Evolutionary conservation across 805 yeast species (phyloP).

Genomic region (Kazachstania martiniae): DNA sequence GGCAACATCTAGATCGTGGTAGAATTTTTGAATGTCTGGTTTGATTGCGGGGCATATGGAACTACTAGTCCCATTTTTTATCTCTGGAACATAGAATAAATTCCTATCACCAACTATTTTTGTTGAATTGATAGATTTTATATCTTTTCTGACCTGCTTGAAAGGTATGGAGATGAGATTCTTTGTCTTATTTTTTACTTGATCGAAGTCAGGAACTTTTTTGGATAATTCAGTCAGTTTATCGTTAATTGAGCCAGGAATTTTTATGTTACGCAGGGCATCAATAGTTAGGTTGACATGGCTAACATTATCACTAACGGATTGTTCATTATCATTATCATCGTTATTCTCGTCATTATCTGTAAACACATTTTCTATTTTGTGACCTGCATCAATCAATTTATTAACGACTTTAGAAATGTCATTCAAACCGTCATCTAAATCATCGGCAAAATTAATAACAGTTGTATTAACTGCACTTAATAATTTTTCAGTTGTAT

Average conservation of each 20-base stretch:
- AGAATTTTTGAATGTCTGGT: slow-evolving; percentile 32
- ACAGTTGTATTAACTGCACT: slow-evolving; percentile 52
- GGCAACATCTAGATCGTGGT: slow-evolving; percentile 19
- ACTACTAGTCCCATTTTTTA: slow-evolving; percentile 9
- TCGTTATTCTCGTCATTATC: slow-evolving; percentile 34
- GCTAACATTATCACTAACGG: slow-evolving; percentile 19
- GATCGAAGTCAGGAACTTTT: slow-evolving; percentile 54
- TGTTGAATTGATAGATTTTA: slow-evolving; percentile 28
- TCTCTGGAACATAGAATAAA: slow-evolving; percentile 33
- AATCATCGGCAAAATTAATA: slow-evolving; percentile 40
- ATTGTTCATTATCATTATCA: slow-evolving; percentile 23
- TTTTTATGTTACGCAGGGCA: slow-evolving; percentile 44
- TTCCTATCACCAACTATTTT: slow-evolving; percentile 11
- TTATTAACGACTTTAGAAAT: slow-evolving; percentile 48
- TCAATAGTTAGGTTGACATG: slow-evolving; percentile 50
- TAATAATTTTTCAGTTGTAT: slow-evolving; percentile 57
- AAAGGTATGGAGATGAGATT: slow-evolving; percentile 51
- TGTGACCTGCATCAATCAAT: slow-evolving; percentile 39
- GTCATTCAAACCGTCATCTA: slow-evolving; percentile 57
- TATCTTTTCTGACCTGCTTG: slow-evolving; percentile 31
- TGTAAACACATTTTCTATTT: slow-evolving; percentile 46
- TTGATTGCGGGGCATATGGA: slow-evolving; percentile 33
- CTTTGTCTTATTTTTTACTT: slow-evolving; percentile 50
- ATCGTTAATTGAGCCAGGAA: slow-evolving; percentile 53
- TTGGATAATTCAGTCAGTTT: slow-evolving; percentile 42